A percentile compares a stretch with the other conserved stretches of the same genome.
These are phyloP conservation scores for Alternaria arbusti DNA, from an alignment of 2,329 filamentous ascomycete species.

Conservation along the genomic window DNA sequence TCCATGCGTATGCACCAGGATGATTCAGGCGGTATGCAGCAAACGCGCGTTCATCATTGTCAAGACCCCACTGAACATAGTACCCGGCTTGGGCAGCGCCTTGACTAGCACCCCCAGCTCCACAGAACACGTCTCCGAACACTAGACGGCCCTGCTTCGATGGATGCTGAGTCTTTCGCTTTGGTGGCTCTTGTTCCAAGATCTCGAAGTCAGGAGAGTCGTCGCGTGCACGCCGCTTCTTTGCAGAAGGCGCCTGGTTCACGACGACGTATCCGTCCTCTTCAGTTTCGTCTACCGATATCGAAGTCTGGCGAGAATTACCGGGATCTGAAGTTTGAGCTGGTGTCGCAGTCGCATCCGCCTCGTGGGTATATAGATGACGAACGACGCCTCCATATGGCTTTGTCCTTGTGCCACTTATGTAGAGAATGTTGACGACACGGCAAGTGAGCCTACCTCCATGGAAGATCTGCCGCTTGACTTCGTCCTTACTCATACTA, in stretches of 20 bases:
- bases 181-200: not conserved
- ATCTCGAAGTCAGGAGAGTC: not conserved
- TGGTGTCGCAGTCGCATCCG: not conserved
- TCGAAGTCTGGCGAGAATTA: not conserved
- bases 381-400: slow-evolving; percentile 10
- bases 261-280: not conserved
- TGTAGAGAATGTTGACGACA: not conserved
- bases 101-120: slow-evolving; percentile 28
- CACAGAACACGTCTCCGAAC: slow-evolving; percentile 29
- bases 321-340: not conserved
- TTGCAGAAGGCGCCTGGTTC: not conserved
- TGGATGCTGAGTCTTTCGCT: not conserved
- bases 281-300: not conserved
- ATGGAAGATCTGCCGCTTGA: slow-evolving; percentile 5
- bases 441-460: slow-evolving; percentile 1
- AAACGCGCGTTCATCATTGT: slow-evolving; percentile 21
- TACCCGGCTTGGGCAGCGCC: slow-evolving; percentile 28
- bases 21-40: slow-evolving; percentile 22
- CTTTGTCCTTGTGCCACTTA: not conserved
- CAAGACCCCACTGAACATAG: slow-evolving; percentile 18
- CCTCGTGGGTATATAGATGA: slow-evolving; percentile 5
- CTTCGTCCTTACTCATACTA: not conserved
- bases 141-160: slow-evolving; percentile 1
- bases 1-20: slow-evolving; percentile 4
- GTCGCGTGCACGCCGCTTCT: not conserved